Evolutionary conservation across 768 basidiomycete genomes (phyloP).

Genomic region (Rubroboletus pulcherrimus): DNA sequence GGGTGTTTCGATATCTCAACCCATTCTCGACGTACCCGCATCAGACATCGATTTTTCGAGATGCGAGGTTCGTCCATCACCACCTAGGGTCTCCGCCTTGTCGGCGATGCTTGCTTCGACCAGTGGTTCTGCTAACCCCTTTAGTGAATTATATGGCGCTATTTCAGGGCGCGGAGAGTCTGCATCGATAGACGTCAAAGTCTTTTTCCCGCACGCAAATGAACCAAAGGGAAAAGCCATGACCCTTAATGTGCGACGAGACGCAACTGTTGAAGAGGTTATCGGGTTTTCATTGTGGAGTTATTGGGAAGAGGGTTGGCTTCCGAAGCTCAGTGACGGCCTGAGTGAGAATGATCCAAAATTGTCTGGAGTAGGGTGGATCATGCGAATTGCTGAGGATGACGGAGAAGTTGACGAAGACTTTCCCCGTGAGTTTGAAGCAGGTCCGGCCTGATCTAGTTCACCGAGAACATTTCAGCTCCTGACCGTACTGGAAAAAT

Average conservation of each 20-base stretch:
- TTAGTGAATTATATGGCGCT: constrained; percentile 80
- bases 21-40: constrained; percentile 12
- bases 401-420: constrained; percentile 99
- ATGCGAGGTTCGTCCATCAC: constrained; percentile 42
- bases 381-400: constrained; percentile 88
- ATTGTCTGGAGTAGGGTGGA: constrained; percentile 84
- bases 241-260: constrained; percentile 74
- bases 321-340: constrained; percentile 72
- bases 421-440: constrained; percentile 77
- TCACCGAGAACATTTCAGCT: constrained; percentile 45
- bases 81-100: constrained; percentile 57
- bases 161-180: constrained; percentile 74
- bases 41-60: constrained; percentile 47
- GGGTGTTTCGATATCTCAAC: constrained; percentile 27
- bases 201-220: constrained; percentile 82
- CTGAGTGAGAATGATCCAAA: constrained; percentile 59
- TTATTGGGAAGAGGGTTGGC: constrained; percentile 89
- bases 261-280: constrained; percentile 92
- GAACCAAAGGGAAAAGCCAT: constrained; percentile 60
- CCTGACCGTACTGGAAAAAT: constrained; percentile 86
- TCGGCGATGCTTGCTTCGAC: constrained; percentile 71
- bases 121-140: constrained; percentile 71
- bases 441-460: background rate
- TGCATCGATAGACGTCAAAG: constrained; percentile 58
- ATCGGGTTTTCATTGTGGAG: constrained; percentile 88